phyloP scores from a whole-genome alignment of 345 rosid genomes.

The Dipteronia sinensis region DNA sequence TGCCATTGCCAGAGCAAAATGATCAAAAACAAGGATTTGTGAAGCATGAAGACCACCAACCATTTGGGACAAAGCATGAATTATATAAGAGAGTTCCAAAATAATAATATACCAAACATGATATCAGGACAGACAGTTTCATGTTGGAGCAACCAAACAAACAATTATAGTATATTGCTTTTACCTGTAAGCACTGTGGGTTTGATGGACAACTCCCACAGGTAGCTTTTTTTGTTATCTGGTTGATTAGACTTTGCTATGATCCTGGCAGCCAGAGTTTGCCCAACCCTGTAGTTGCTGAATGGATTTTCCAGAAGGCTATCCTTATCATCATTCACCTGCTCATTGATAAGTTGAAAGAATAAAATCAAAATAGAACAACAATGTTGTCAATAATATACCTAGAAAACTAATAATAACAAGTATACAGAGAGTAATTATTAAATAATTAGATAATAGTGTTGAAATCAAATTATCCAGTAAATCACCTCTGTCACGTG shows the following conservation, averaged over 20 bases:
- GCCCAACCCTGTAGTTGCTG: slow-evolving; percentile 73
- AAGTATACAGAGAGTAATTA: not conserved
- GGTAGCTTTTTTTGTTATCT: slow-evolving; percentile 48
- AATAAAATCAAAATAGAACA: not conserved
- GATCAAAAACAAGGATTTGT: too few species aligned
- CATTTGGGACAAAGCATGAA: not conserved
- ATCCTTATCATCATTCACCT: slow-evolving; percentile 63
- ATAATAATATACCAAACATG: not conserved
- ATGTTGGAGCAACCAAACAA: not conserved
- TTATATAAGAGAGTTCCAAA: not conserved
- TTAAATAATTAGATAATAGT: slow-evolving; percentile 21
- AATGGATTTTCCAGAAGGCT: slow-evolving; percentile 58
- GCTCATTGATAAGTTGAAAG: slow-evolving; percentile 32
- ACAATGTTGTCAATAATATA: not conserved
- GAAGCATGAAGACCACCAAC: too few species aligned
- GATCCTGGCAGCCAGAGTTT: slow-evolving; percentile 78
- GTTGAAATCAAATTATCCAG: slow-evolving; percentile 14
- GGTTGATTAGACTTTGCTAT: slow-evolving; percentile 56
- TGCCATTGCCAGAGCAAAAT: too few species aligned
- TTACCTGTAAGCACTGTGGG: slow-evolving; percentile 67
- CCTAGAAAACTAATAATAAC: slow-evolving; percentile 11
- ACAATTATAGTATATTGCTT: slow-evolving; percentile 9
- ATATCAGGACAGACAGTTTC: not conserved
- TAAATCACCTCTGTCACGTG: slow-evolving; percentile 85
- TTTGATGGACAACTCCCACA: slow-evolving; percentile 88